Conservation (phyloP, 2,329 filamentous ascomycete species). For the Aspergillus neoniger region DNA sequence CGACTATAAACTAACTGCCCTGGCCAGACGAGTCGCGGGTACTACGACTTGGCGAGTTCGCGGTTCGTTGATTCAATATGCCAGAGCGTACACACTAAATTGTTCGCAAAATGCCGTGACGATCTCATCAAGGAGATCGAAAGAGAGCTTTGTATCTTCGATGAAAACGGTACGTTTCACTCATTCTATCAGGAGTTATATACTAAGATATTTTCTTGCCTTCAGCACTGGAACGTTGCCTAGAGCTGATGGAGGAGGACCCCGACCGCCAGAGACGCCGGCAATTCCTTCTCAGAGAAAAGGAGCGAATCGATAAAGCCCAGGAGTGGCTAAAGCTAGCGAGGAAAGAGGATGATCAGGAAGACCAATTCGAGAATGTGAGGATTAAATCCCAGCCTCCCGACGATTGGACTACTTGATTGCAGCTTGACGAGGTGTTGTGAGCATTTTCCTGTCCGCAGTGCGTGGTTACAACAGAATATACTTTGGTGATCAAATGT, state of each 20-base stretch:
- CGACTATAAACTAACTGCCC: conserved; percentile 11
- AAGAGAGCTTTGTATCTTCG: conserved; percentile 30
- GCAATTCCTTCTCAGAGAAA: conserved; percentile 31
- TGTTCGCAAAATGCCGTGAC: conserved; percentile 39
- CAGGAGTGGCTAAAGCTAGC: conserved; percentile 33
- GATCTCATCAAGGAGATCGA: conserved; percentile 35
- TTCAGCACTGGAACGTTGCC: conserved; percentile 37
- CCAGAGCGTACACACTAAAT: conserved; percentile 38
- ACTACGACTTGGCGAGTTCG: conserved; percentile 43
- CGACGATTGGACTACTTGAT: conserved; percentile 8
- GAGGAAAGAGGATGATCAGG: conserved; percentile 19
- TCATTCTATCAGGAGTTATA: background rate
- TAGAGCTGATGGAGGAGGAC: conserved; percentile 42
- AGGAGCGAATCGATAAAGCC: conserved; percentile 37
- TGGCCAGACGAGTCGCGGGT: conserved; percentile 36
- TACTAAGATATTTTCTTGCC: background rate
- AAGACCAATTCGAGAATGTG: conserved; percentile 6
- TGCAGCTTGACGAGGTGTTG: background rate
- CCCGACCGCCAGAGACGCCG: conserved; percentile 37
- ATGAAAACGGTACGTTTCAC: conserved; percentile 32
- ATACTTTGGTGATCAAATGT: background rate
- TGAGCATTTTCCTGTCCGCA: background rate
- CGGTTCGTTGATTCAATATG: conserved; percentile 44
- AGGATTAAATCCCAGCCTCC: conserved; percentile 14
- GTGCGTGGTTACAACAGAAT: background rate